These are phyloP conservation scores for Moricandia moricandioides DNA, from an alignment of 345 rosid genomes.

Conservation along the genomic window DNA sequence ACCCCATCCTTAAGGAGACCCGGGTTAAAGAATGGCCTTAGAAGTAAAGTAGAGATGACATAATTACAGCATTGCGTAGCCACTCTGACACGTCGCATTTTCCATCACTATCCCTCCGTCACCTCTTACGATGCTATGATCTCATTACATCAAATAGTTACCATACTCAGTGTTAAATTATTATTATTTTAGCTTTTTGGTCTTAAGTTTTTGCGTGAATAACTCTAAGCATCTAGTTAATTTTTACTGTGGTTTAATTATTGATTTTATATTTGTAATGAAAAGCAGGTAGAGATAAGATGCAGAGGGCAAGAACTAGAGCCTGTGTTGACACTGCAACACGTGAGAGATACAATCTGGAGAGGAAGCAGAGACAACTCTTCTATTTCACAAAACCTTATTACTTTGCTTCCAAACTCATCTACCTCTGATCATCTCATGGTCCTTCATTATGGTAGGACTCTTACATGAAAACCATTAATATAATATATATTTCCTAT, in stretches of 20 bases:
- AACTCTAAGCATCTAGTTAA: not conserved
- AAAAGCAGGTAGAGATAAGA: slow-evolving; percentile 82
- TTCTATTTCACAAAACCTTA: slow-evolving; percentile 27
- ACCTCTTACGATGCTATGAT: slow-evolving; percentile 37
- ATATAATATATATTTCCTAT: not conserved
- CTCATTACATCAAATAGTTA: slow-evolving; percentile 24
- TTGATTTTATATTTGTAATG: not conserved
- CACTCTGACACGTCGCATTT: slow-evolving; percentile 31
- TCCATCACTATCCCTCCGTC: slow-evolving; percentile 25
- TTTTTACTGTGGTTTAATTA: not conserved
- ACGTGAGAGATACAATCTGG: slow-evolving; percentile 95
- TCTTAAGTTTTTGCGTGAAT: not conserved
- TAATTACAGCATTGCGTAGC: slow-evolving; percentile 37
- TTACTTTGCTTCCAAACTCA: slow-evolving; percentile 57
- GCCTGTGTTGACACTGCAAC: slow-evolving; percentile 86
- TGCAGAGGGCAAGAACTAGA: slow-evolving; percentile 92
- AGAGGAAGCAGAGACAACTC: slow-evolving; percentile 44
- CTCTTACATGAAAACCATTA: slow-evolving; percentile 15
- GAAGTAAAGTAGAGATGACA: slow-evolving; percentile 38
- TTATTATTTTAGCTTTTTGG: not conserved
- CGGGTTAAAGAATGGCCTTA: no score
- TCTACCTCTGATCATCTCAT: slow-evolving; percentile 76
- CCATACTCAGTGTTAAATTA: no score
- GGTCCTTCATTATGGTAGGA: slow-evolving; percentile 86
- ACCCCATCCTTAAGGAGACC: no score